Percentiles rank a stretch among this genome's conserved stretches.
Conservation (phyloP, 1,284 basidiomycete species). For the Ganoderma resinaceum region DNA sequence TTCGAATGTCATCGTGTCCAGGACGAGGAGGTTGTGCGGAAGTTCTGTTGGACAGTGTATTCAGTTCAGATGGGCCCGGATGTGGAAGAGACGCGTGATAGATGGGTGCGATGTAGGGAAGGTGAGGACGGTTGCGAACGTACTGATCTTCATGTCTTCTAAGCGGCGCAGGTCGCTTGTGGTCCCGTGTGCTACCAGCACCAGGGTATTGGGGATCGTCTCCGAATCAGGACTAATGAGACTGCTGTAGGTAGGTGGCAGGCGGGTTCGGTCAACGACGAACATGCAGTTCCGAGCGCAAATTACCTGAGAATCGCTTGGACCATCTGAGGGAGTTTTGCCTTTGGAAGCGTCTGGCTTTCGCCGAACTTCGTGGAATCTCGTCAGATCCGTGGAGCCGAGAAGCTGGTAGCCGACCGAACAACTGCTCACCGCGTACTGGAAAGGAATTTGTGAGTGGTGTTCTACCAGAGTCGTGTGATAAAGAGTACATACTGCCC, state of each 20-base stretch:
- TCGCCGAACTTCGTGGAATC: constrained; percentile 69
- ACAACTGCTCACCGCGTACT: constrained; percentile 68
- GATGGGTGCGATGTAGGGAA: not conserved
- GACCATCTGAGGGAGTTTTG: constrained; percentile 73
- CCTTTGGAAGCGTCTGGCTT: constrained; percentile 74
- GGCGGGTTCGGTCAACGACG: constrained; percentile 12
- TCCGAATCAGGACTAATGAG: constrained; percentile 83
- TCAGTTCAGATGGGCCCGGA: constrained; percentile 22
- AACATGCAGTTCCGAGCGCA: constrained; percentile 5
- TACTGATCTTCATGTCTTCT: constrained; percentile 81
- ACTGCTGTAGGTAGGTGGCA: constrained; percentile 51
- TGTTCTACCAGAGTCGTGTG: constrained; percentile 23
- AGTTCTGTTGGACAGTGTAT: constrained; percentile 52
- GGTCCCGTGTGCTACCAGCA: constrained; percentile 77
- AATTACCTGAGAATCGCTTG: constrained; percentile 76
- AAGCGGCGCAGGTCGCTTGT: constrained; percentile 61
- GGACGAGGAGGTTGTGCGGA: constrained; percentile 74
- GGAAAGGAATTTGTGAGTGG: constrained; percentile 19
- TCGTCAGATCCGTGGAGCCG: constrained; percentile 29
- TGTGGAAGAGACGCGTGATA: constrained; percentile 26
- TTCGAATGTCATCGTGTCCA: constrained; percentile 74
- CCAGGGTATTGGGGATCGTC: constrained; percentile 71
- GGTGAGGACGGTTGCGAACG: constrained; percentile 35
- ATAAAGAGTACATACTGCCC: constrained; percentile 61
- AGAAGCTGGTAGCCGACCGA: constrained; percentile 13